Conservation (phyloP, 495 filamentous ascomycete genomes). For the Penicillium verhagenii region DNA sequence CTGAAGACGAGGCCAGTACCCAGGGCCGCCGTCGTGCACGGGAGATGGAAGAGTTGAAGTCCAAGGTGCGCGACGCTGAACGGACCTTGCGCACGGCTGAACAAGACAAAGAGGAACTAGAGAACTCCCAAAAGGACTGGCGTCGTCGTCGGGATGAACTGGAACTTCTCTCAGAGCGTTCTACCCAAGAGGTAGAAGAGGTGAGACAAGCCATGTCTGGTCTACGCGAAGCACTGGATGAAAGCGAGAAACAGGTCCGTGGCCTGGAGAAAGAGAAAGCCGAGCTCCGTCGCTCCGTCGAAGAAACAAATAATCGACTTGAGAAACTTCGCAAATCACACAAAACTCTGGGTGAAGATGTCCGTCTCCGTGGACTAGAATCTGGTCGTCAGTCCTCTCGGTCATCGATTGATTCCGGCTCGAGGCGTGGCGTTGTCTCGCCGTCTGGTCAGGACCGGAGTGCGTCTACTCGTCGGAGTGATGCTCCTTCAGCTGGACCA, state of each 20-base stretch:
- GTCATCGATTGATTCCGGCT: slow-evolving; percentile 66
- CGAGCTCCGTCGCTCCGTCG: slow-evolving; percentile 70
- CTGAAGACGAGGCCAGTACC: slow-evolving; percentile 83
- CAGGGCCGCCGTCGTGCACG: slow-evolving; percentile 71
- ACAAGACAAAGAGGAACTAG: slow-evolving; percentile 69
- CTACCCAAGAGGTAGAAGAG: slow-evolving; percentile 69
- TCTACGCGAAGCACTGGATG: slow-evolving; percentile 77
- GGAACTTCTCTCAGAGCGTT: slow-evolving; percentile 64
- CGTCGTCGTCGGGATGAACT: slow-evolving; percentile 69
- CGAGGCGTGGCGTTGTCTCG: slow-evolving; percentile 38
- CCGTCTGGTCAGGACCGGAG: slow-evolving; percentile 39
- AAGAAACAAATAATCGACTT: slow-evolving; percentile 70
- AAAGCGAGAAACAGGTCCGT: slow-evolving; percentile 78
- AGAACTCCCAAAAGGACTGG: slow-evolving; percentile 70
- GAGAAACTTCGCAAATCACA: slow-evolving; percentile 79
- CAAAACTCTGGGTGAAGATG: slow-evolving; percentile 49
- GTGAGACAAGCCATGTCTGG: slow-evolving; percentile 73
- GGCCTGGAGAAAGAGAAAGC: slow-evolving; percentile 78
- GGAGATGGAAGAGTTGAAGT: slow-evolving; percentile 84
- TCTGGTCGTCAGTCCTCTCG: slow-evolving; percentile 56
- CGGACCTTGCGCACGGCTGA: slow-evolving; percentile 64
- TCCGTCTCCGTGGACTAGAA: slow-evolving; percentile 37
- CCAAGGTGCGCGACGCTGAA: slow-evolving; percentile 76
- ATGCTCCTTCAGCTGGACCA: slow-evolving; percentile 35
- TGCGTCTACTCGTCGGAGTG: slow-evolving; percentile 37